phyloP scores from a whole-genome alignment of 805 yeast species.

The Yamadazyma laniorum region DNA sequence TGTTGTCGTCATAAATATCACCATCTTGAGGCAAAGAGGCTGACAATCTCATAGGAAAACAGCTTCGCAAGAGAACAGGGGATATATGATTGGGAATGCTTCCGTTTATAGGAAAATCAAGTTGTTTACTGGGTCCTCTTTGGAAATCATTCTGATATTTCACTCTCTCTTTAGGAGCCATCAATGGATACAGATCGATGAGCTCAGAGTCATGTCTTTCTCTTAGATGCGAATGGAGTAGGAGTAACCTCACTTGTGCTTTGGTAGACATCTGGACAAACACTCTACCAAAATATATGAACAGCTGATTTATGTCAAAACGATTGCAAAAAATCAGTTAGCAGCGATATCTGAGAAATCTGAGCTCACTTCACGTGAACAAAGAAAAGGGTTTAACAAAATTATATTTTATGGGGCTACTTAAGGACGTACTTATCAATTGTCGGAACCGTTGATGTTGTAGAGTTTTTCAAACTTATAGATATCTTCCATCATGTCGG shows the following conservation, averaged over 20 bases:
- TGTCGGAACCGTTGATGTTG: constrained; percentile 43
- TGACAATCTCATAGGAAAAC: not conserved
- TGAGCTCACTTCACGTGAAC: constrained; percentile 9
- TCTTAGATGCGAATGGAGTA: constrained; percentile 13
- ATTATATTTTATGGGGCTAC: not conserved
- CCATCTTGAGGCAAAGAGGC: not conserved
- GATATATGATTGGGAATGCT: constrained; percentile 1
- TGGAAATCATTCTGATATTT: constrained; percentile 7
- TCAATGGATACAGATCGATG: constrained; percentile 12
- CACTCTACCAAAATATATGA: not conserved
- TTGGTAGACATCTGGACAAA: constrained; percentile 1
- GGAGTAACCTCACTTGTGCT: constrained; percentile 9
- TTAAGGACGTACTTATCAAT: too few species aligned
- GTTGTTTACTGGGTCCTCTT: not conserved
- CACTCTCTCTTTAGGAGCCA: constrained; percentile 6
- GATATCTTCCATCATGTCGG: constrained; percentile 52
- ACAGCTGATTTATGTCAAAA: too few species aligned
- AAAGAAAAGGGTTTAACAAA: too few species aligned
- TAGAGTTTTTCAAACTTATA: constrained; percentile 48
- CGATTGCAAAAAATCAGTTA: constrained; percentile 4
- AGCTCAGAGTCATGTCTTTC: constrained; percentile 7
- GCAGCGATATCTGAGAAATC: not conserved
- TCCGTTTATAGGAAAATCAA: constrained; percentile 6
- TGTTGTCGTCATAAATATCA: not conserved
- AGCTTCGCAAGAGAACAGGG: not conserved